Percentiles rank a stretch among this genome's conserved stretches.
Conservation (phyloP, 805 yeast species). For the Candida pini region DNA sequence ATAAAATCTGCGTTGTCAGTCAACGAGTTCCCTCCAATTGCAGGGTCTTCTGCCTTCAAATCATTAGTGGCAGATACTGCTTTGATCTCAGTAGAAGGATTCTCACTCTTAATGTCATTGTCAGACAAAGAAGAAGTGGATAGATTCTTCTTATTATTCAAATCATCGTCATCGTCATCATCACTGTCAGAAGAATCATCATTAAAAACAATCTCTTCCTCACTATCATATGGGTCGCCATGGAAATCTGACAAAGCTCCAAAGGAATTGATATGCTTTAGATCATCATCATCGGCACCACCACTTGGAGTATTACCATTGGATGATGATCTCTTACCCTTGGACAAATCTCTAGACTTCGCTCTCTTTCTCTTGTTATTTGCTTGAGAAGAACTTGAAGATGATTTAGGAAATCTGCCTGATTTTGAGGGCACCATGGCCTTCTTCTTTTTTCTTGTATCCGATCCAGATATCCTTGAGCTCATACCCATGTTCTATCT, state of each 20-base stretch:
- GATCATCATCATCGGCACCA: no score
- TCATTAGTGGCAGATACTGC: conserved; percentile 7
- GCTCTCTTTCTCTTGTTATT: conserved; percentile 1
- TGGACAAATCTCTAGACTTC: not conserved
- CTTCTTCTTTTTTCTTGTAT: conserved; percentile 1
- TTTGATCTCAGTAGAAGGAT: conserved; percentile 2
- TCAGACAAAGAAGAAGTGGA: no score
- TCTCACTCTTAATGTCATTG: conserved; percentile 1
- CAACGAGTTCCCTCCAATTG: conserved; percentile 28
- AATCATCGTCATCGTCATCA: conserved; percentile 8
- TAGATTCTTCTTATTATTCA: conserved; percentile 7
- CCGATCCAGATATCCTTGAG: no score
- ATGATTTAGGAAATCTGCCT: conserved; percentile 2
- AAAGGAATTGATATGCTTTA: conserved; percentile 10
- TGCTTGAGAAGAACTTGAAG: conserved; percentile 5
- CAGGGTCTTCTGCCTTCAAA: conserved; percentile 4
- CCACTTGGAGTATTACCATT: not conserved
- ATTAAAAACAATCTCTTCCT: conserved; percentile 5
- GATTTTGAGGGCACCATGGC: not conserved
- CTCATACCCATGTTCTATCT: no score
- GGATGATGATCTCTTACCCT: not conserved
- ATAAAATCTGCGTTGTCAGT: conserved; percentile 48
- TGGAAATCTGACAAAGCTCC: no score
- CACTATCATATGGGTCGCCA: conserved; percentile 1
- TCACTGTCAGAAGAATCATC: conserved; percentile 7